Base-by-base conservation (phyloP, 305 asterid species). In the Fraxinus ornus region DNA sequence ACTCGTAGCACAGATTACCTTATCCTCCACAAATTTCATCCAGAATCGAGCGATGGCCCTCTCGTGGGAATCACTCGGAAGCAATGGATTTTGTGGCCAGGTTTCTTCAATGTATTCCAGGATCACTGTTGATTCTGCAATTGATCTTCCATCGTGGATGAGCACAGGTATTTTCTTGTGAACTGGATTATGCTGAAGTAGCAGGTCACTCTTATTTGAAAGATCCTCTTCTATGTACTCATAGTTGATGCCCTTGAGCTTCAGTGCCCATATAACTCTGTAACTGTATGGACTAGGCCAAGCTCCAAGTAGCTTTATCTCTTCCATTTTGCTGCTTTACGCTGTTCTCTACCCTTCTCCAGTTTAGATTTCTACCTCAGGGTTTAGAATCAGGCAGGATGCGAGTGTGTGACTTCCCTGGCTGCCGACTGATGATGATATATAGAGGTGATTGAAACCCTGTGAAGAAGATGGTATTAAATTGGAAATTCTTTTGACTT, bases 41-140 rank as follows among this genome's bases (percentile, higher is more conserved):
- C 85, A 87, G n/a, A 87, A 87, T n/a, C 88, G 85, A 76, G 88
- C 88, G 8, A 15, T 4, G 74, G 88, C 85, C 21, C 47, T 83
- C 8, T 83, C 83, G 36, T 21, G 30, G 21, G 85, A 37, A 68
- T 83, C 85, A 28, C 76, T 32, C 2, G 90, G 88, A 0, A 87
- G 41, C 36, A 85, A 80, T 19, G 88, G 90, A 71, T 57, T 75
- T 1, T 36, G 80, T 9, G 87, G 85, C 85, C 90, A 87, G 7
- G 88, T 87, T 7, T 87, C 87, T 72, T 87, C 84, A 3, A 87
- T 85, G 64, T 84, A 86, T 70, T 81, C 87, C 7, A 86, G 89
- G 47, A 87, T 85, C 28, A 80, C 68, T 13, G 79, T 75, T 19
- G 87, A 86, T 26, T 86, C 88, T 0, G 80, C 72, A 5, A 83